Evolutionary conservation across 1,139 yeast genomes (phyloP).

Genomic region (Debaryomyces coudertii): DNA sequence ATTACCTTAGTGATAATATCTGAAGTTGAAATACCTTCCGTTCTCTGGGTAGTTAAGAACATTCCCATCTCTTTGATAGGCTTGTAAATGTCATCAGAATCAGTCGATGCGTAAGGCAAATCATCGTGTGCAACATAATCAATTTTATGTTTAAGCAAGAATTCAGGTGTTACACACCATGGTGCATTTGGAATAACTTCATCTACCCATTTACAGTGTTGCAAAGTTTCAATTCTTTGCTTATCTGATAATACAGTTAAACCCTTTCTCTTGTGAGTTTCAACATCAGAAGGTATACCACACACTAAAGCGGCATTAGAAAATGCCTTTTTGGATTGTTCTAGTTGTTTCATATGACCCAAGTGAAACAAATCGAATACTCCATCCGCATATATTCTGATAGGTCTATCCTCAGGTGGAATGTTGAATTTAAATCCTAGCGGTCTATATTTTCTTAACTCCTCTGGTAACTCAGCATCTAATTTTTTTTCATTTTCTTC

Average conservation of each 20-base stretch:
- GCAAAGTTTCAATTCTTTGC: conserved; percentile 85
- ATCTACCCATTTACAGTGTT: conserved; percentile 96
- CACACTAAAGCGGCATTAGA: conserved; percentile 83
- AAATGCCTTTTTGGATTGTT: conserved; percentile 93
- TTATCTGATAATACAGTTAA: conserved; percentile 85
- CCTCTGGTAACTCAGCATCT: conserved; percentile 64
- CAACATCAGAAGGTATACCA: conserved; percentile 88
- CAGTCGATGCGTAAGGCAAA: conserved; percentile 87
- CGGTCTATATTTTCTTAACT: conserved; percentile 71
- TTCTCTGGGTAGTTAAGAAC: conserved; percentile 93
- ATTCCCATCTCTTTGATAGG: conserved; percentile 89
- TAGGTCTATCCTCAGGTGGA: conserved; percentile 86
- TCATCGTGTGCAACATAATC: conserved; percentile 99
- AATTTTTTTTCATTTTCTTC: conserved; percentile 54
- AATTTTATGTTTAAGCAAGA: conserved; percentile 73
- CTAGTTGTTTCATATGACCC: conserved; percentile 97
- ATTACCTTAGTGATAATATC: conserved; percentile 95
- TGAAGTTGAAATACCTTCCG: conserved; percentile 94
- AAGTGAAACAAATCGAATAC: conserved; percentile 94
- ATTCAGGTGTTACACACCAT: conserved; percentile 89
- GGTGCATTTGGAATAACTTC: conserved; percentile 95
- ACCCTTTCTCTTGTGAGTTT: conserved; percentile 92
- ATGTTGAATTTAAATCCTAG: conserved; percentile 68
- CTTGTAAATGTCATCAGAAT: conserved; percentile 85
- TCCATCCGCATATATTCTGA: conserved; percentile 95